A percentile compares a stretch with the other conserved stretches of the same genome.
These are phyloP conservation scores for Pholiota adiposa DNA, from an alignment of 1,284 basidiomycete genomes.

Conservation along the genomic window DNA sequence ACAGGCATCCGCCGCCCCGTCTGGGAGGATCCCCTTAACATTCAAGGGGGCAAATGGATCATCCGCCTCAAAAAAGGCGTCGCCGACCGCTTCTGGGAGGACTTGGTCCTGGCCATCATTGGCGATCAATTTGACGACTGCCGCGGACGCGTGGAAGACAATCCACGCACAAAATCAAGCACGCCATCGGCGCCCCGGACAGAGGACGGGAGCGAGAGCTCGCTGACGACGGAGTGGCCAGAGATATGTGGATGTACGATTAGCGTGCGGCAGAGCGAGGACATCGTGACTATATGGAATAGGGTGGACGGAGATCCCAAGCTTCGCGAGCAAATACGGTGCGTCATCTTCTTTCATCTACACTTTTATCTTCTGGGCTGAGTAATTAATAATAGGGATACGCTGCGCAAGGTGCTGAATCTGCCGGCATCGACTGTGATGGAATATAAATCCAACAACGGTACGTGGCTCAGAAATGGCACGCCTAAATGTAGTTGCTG, in stretches of 20 bases:
- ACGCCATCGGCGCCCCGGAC: conserved; percentile 31
- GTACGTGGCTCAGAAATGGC: conserved; percentile 39
- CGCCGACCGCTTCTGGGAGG: conserved; percentile 83
- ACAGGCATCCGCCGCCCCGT: conserved; percentile 80
- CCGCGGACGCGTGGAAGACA: conserved; percentile 33
- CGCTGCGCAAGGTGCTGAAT: conserved; percentile 67
- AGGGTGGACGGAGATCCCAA: conserved; percentile 67
- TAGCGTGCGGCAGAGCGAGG: conserved; percentile 82
- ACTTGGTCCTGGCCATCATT: conserved; percentile 75
- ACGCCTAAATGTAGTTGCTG: conserved; percentile 2
- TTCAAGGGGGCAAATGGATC: conserved; percentile 91
- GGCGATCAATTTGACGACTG: conserved; percentile 81
- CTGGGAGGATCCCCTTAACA: conserved; percentile 90
- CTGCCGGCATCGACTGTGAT: conserved; percentile 73
- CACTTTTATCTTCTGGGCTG: neutral
- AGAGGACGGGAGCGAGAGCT: conserved; percentile 43
- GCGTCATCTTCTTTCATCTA: conserved; percentile 29
- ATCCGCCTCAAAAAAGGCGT: conserved; percentile 84
- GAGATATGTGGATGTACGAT: conserved; percentile 87
- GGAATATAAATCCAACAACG: conserved; percentile 88
- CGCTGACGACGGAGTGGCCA: conserved; percentile 52
- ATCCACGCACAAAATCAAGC: conserved; percentile 17
- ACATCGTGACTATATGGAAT: conserved; percentile 84
- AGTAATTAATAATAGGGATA: conserved; percentile 52
- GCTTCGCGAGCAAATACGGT: conserved; percentile 76